These are phyloP conservation scores for Coprinellus aureogranulatus DNA, from an alignment of 768 basidiomycete species.

Conservation along the genomic window DNA sequence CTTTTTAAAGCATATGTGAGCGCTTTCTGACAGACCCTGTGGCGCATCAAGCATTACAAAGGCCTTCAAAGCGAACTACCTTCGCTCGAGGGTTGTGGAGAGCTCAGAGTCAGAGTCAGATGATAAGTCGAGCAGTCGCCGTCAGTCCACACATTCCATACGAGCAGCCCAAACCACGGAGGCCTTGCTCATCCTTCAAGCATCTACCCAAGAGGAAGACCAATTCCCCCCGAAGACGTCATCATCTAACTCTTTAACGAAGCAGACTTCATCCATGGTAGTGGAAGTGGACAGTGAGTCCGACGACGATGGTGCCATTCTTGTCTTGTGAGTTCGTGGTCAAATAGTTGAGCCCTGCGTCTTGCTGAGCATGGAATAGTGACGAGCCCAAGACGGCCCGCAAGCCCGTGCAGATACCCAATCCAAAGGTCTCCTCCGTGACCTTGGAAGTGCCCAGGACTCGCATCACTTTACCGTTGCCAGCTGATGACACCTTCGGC, in stretches of 20 bases:
- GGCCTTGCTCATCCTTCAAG: slow-evolving; percentile 6
- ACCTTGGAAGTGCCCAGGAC: not conserved
- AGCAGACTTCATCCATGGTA: not conserved
- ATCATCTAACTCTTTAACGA: not conserved
- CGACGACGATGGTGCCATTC: slow-evolving; percentile 27
- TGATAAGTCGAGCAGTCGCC: slow-evolving; percentile 18
- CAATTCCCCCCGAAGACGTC: not conserved
- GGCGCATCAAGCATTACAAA: not conserved
- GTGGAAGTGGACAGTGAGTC: slow-evolving; percentile 7
- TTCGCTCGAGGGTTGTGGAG: slow-evolving; percentile 30
- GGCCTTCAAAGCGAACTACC: slow-evolving; percentile 13
- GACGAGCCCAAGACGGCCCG: slow-evolving; percentile 51
- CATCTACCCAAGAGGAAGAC: not conserved
- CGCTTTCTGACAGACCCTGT: not conserved
- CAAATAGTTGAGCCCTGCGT: not conserved
- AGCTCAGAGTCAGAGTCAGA: slow-evolving; percentile 33
- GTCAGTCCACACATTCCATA: slow-evolving; percentile 27
- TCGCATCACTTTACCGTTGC: not conserved
- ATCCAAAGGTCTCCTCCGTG: not conserved
- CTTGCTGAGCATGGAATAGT: too few species aligned
- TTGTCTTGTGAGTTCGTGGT: slow-evolving; percentile 28
- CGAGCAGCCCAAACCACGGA: slow-evolving; percentile 17
- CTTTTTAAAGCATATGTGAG: too few species aligned
- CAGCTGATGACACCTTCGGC: not conserved
- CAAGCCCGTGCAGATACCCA: slow-evolving; percentile 36